These are phyloP conservation scores for Cyberlindnera amylophila DNA, from an alignment of 805 yeast genomes.

Conservation along the genomic window DNA sequence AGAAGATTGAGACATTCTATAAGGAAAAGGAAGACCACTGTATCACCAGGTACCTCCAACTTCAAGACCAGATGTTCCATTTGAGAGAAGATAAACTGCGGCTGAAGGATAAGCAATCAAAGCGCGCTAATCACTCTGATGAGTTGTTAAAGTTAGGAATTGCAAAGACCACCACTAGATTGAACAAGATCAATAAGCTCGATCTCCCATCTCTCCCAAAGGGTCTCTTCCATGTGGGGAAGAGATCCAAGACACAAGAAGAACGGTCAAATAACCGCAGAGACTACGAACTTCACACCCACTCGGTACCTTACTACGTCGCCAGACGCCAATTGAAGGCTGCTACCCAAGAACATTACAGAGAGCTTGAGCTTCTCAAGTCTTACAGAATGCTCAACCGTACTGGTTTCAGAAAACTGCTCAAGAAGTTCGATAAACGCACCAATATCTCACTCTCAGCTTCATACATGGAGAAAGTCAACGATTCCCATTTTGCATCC, in stretches of 20 bases:
- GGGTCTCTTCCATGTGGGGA: constrained; percentile 20
- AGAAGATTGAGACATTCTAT: constrained; percentile 60
- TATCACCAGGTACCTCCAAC: constrained; percentile 50
- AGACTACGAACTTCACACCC: constrained; percentile 44
- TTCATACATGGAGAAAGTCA: constrained; percentile 54
- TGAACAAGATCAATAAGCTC: constrained; percentile 30
- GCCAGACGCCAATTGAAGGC: constrained; percentile 66
- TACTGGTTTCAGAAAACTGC: constrained; percentile 84
- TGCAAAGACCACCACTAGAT: constrained; percentile 14
- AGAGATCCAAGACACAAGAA: neutral
- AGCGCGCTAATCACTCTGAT: constrained; percentile 13
- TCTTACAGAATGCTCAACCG: constrained; percentile 74
- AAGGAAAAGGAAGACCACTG: constrained; percentile 56
- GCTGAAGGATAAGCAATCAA: constrained; percentile 18
- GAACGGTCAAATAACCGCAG: constrained; percentile 24
- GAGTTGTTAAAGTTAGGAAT: constrained; percentile 16
- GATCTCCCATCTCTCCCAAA: constrained; percentile 42
- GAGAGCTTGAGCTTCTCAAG: constrained; percentile 64
- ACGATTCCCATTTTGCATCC: constrained; percentile 52
- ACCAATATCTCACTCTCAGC: constrained; percentile 41
- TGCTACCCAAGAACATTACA: constrained; percentile 69
- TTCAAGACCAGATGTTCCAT: constrained; percentile 68
- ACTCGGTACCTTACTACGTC: constrained; percentile 51
- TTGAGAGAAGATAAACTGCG: constrained; percentile 48
- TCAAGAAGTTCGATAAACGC: constrained; percentile 87